Percentiles rank a stretch among this genome's conserved stretches.
Evolutionary conservation across 768 basidiomycete species (phyloP).

Genomic region (Udeniomyces megalosporus): DNA sequence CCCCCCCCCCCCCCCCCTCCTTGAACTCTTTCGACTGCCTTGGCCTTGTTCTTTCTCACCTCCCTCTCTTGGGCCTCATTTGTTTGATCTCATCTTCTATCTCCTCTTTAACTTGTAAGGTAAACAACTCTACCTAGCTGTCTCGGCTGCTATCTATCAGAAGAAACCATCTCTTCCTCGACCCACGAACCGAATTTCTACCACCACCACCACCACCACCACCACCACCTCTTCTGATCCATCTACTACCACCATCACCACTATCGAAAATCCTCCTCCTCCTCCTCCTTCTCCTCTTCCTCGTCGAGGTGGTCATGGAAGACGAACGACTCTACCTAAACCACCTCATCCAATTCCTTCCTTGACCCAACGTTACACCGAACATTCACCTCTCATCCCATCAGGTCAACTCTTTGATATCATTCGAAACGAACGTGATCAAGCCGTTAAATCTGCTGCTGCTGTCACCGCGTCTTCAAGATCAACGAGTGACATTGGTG

Average conservation of each 20-base stretch:
- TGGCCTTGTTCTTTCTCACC: background rate
- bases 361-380: background rate
- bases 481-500: too few relatives aligned
- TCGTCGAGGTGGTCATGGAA: background rate
- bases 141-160: slow-evolving; percentile 3
- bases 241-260: background rate
- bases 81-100: too few relatives aligned
- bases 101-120: background rate
- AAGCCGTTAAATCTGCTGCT: too few relatives aligned
- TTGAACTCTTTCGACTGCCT: too few relatives aligned
- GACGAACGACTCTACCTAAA: background rate
- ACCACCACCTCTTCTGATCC: background rate
- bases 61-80: background rate
- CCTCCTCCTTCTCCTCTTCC: background rate
- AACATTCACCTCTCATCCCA: slow-evolving; percentile 5
- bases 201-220: background rate
- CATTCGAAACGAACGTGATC: too few relatives aligned
- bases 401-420: slow-evolving; percentile 1
- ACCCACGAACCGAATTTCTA: background rate
- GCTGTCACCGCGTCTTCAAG: too few relatives aligned
- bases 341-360: slow-evolving; percentile 3
- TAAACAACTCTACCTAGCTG: slow-evolving; percentile 14
- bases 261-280: background rate
- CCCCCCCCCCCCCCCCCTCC: background rate
- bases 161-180: background rate